Conservation (phyloP, 73 alveolate genomes). For the Paramecium pentaurelia region DNA sequence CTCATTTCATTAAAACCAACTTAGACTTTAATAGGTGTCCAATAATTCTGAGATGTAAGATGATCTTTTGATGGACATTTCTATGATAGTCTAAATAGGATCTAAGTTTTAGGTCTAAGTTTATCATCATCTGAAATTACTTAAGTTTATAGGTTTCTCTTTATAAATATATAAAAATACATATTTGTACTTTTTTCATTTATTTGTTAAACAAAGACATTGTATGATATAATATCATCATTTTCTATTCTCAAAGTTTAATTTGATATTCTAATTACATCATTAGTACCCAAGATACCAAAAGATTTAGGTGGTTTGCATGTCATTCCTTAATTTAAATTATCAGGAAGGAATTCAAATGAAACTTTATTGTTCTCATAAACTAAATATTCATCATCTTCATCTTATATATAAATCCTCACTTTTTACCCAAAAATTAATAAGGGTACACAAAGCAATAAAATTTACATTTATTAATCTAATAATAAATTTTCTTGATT, state of each 20-base stretch:
- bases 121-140: not conserved
- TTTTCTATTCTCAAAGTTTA: not conserved
- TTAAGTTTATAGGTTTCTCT: not conserved
- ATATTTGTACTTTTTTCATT: not conserved
- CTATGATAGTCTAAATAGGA: not conserved
- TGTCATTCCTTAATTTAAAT: not conserved
- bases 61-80: not conserved
- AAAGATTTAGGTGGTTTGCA: not conserved
- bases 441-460: not conserved
- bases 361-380: not conserved
- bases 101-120: not conserved
- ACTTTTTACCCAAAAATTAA: not conserved
- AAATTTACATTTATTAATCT: not conserved
- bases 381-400: not conserved
- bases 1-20: not conserved
- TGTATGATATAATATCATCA: not conserved
- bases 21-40: not conserved
- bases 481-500: not conserved
- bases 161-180: not conserved
- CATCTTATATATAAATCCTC: not conserved
- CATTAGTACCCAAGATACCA: not conserved
- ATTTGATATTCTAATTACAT: not conserved
- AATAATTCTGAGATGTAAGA: not conserved
- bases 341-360: not conserved
- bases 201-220: not conserved